phyloP scores from a whole-genome alignment of 1,284 basidiomycete genomes.

The Cutaneotrichosporon mucoides region DNA sequence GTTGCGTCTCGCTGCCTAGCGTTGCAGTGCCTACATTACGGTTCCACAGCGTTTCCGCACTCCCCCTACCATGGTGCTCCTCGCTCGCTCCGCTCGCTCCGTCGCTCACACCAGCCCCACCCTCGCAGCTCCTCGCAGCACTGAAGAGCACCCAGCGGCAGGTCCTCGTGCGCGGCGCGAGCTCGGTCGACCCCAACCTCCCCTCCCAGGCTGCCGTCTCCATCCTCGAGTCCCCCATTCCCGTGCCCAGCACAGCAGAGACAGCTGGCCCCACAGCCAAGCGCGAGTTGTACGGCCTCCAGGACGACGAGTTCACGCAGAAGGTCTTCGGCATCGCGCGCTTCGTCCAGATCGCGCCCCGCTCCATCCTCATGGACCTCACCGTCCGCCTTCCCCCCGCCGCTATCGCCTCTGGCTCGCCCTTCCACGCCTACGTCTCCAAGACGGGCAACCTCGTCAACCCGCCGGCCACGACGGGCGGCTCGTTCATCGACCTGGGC shows the following conservation, averaged over 20 bases:
- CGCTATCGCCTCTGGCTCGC: slow-evolving; percentile 6
- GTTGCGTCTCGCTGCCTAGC: neutral
- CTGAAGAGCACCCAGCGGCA: slow-evolving; percentile 49
- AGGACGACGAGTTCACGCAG: slow-evolving; percentile 43
- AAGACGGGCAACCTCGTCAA: slow-evolving; percentile 45
- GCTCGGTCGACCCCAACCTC: slow-evolving; percentile 24
- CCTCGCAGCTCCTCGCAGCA: slow-evolving; percentile 45
- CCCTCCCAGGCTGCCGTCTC: slow-evolving; percentile 45
- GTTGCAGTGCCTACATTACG: neutral
- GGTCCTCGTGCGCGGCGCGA: slow-evolving; percentile 49
- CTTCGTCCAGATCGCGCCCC: slow-evolving; percentile 48
- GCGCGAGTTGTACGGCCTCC: slow-evolving; percentile 33
- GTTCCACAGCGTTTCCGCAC: neutral
- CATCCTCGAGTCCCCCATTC: slow-evolving; percentile 49
- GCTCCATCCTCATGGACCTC: slow-evolving; percentile 46
- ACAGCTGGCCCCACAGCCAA: slow-evolving; percentile 19
- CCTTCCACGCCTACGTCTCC: slow-evolving; percentile 40
- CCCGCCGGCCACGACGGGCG: slow-evolving; percentile 46
- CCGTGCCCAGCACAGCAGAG: slow-evolving; percentile 29
- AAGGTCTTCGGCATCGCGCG: slow-evolving; percentile 51
- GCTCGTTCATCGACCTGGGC: slow-evolving; percentile 34
- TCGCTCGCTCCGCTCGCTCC: neutral
- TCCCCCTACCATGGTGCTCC: neutral
- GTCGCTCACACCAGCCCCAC: slow-evolving; percentile 38
- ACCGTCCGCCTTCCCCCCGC: slow-evolving; percentile 45